Evolutionary conservation across 1,284 basidiomycete genomes (phyloP), one percentile per base, ranked within the genome.

Genomic region (Apiotrichum akiyoshidainum): DNA sequence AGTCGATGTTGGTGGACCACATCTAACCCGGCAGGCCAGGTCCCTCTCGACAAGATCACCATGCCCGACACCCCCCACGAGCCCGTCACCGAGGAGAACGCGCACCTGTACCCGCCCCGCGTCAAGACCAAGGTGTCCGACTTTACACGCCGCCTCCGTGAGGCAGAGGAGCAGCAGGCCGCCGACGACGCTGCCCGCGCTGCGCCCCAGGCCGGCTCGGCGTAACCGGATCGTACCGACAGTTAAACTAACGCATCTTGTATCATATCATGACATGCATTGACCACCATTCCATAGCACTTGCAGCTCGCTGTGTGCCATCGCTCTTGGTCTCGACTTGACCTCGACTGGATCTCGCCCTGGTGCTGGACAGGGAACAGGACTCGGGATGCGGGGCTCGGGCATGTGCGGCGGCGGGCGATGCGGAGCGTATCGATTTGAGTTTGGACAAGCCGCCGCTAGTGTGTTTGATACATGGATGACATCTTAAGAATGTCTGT

Each of bases 141-240:
- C 51, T 78, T 78, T 57, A 70, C 73, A 7, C 70, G 61, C 57
- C 66, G 77, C 54, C 59, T 78, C 44, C 68, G 70, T 45, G 66
- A 69, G 58, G 77, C 77, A 21, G 76, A 77, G 66, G 55, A 61
- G 52, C 61, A 75, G 58, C 70, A 76, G 56, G 59, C 59, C 39
- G 68, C 69, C 49, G 70, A 75, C 54, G 67, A 72, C 40, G 47
- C 22, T 16, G 19, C 42, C 26, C 26, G 26, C 26, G 26, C 26
- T 31, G 26, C 26, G 26, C 26, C 26, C 7, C 4, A 31, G 8
- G 39, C 50, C 39, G 4, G 26, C 26, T 31, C 26, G 7, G 26
- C 26, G 26, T 31, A 31, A 7, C 26, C 26, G 26, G 26, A 31
- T 7, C 26, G 3, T 31, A 3, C 26, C 26, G 7, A 31, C 26